A percentile compares a stretch with the other conserved stretches of the same genome.
These are phyloP conservation scores for Rhododendron molle DNA, from an alignment of 148 eudicot species.

Conservation along the genomic window DNA sequence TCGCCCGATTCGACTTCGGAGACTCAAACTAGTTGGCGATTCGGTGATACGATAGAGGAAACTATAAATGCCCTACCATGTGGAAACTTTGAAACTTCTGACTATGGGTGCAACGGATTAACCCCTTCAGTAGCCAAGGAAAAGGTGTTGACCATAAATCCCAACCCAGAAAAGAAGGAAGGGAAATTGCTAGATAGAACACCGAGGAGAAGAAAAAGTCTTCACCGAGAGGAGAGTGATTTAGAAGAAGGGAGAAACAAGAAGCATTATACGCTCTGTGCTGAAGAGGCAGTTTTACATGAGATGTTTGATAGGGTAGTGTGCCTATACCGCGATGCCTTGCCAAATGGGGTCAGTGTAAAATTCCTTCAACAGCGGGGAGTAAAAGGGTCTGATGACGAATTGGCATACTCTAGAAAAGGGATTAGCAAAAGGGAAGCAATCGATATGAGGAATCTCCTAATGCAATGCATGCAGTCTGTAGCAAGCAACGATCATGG, in stretches of 20 bases:
- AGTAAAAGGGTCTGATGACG: constrained; percentile 9
- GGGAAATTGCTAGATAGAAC: neutral
- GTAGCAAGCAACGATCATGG: constrained; percentile 31
- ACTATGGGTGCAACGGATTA: constrained; percentile 24
- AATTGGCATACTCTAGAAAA: constrained; percentile 6
- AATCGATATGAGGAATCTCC: constrained; percentile 40
- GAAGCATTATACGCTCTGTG: constrained; percentile 26
- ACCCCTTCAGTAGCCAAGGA: constrained; percentile 14
- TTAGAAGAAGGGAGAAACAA: constrained; percentile 16
- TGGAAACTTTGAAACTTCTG: constrained; percentile 13
- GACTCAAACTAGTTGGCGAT: neutral
- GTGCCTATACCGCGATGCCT: constrained; percentile 23
- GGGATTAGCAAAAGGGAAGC: constrained; percentile 24
- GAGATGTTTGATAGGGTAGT: constrained; percentile 43
- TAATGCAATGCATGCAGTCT: constrained; percentile 43
- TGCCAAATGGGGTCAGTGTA: neutral
- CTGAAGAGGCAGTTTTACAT: constrained; percentile 34
- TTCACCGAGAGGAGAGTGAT: constrained; percentile 18
- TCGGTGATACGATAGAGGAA: neutral
- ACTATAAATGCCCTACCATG: constrained; percentile 15
- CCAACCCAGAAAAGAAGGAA: neutral
- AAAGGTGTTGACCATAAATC: neutral
- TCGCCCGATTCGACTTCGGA: neutral
- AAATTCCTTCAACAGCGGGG: neutral
- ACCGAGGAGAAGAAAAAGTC: constrained; percentile 24